Base-by-base conservation (phyloP, 2,329 filamentous ascomycete species). In the Aspergillus fischeri region DNA sequence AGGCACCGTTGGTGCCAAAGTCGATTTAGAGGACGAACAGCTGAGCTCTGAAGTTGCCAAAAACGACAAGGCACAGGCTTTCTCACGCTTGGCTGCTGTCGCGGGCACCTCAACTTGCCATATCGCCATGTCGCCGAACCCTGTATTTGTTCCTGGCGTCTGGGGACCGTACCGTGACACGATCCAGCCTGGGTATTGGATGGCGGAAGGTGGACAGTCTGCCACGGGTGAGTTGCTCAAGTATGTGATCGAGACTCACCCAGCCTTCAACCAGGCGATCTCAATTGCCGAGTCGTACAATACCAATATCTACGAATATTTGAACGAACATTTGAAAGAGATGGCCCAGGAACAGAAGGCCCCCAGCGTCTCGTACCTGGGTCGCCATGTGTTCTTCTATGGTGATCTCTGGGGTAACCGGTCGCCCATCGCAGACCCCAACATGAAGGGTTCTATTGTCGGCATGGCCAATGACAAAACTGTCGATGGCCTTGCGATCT, bases 131-230 rank as follows among this genome's bases (percentile, higher is more conserved):
- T 96, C 92, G 7, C 88, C 88, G 63, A 85, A 96, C 41, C 90
- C 94, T 0, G 89, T 97, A 27, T 99, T 99, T 70, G 94, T 97
- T 11, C 85, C 90, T 52, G 94, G 94, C 38, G 92, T 99, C 25
- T 99, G 94, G 94, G 94, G 94, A 0, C 94, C 94, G 0, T 99
- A 99, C 78, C 84, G 92, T 57, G 94, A 99, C 70, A 94, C 96
- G 4, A 83, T 99, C 45, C 84, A 97, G 21, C 92, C 94, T 0
- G 87, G 87, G 58, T 96, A 88, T 77, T 99, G 94, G 94, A 90
- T 99, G 84, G 92, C 94, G 17, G 94, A 99, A 75, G 94, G 94
- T 63, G 94, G 94, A 11, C 94, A 99, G 75, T 96, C 91, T 27
- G 94, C 94, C 4, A 99, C 94, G 0, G 94, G 94, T 53, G 94